These are phyloP conservation scores for Fagopyrum homotropicum DNA, from an alignment of 148 eudicot genomes.

Conservation along the genomic window DNA sequence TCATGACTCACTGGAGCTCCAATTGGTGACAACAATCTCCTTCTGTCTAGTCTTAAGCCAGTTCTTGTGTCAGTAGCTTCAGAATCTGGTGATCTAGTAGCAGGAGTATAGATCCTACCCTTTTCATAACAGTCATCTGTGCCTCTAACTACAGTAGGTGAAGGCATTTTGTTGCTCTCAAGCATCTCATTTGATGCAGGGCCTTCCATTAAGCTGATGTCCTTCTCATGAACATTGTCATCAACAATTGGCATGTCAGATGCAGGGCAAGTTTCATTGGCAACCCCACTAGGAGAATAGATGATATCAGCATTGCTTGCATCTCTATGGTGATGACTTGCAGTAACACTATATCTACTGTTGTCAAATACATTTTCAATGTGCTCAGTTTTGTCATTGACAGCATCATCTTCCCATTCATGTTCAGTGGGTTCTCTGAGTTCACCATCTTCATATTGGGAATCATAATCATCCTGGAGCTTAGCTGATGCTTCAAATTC, in stretches of 20 bases:
- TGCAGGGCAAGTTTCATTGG: neutral
- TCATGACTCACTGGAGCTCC: conserved; percentile 21
- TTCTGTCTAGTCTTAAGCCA: conserved; percentile 21
- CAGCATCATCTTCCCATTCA: conserved; percentile 27
- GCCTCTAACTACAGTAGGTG: conserved; percentile 16
- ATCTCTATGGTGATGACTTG: conserved; percentile 13
- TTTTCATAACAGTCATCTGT: conserved; percentile 16
- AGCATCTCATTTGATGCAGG: conserved; percentile 11
- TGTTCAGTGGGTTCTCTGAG: conserved; percentile 31
- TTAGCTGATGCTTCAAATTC: conserved; percentile 17
- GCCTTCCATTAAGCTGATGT: conserved; percentile 10
- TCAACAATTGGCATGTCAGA: conserved; percentile 3
- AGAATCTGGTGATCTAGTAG: conserved; percentile 16
- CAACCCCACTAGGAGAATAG: conserved; percentile 11
- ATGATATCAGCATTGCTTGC: conserved; percentile 2
- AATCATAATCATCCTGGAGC: conserved; percentile 30
- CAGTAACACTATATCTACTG: conserved; percentile 11
- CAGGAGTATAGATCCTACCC: conserved; percentile 9
- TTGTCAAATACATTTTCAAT: conserved; percentile 20
- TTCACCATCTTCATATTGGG: conserved; percentile 50
- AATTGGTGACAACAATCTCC: conserved; percentile 25
- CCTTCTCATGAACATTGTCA: conserved; percentile 7
- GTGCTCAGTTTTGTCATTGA: conserved; percentile 22
- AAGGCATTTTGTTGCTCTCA: conserved; percentile 17
- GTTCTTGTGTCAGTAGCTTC: conserved; percentile 18